Evolutionary conservation across 495 filamentous ascomycete genomes (phyloP), one percentile per base, ranked within the genome.

Genomic region (Aspergillus hancockii): DNA sequence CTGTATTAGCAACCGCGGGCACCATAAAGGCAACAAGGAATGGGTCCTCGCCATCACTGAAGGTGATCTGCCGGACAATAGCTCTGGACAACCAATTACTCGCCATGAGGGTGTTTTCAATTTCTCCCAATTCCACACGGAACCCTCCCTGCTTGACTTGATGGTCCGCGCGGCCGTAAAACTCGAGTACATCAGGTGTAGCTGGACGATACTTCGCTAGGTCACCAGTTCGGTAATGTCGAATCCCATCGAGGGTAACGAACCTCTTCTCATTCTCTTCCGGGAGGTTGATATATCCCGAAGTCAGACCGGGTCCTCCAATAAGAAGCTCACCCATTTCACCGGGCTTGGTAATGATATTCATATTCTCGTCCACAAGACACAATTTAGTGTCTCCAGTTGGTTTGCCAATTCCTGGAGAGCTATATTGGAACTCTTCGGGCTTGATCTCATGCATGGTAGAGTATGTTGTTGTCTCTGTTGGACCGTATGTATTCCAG

Each of bases 401-500:
- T 0, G 58, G 58, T 3, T 36, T 41, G 0, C 58, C 58, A 38
- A 61, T 54, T 21, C 41, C 34, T 25, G 55, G 49, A 9, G 22
- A 49, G 2, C 41, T 32, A 22, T 38, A 41, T n/a, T 61, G 25
- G 7, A 51, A 30, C 4, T 61, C 58, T 36, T 38, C 32, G 14
- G 25, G 22, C 12, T 22, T 36, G 7, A 61, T 28, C 14, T 34
- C 31, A 16, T 52, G 52, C 22, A 46, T 46, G 32, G 53, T 51
- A 4, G 53, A 32, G 23, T 43, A 32, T 1, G 53, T 56, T n/a
- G 58, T 61, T 10, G 28, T 18, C 34, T 61, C 58, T 7, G 58
- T 61, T 1, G 58, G 58, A 0, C 52, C 58, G 30, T 61, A 61
- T 1, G 46, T 52, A 14, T 61, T 61, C 58, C 58, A 61, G 4